phyloP scores from a whole-genome alignment of 192 early-diverging fungal species.

The Jimgerdemannia lactiflua region DNA sequence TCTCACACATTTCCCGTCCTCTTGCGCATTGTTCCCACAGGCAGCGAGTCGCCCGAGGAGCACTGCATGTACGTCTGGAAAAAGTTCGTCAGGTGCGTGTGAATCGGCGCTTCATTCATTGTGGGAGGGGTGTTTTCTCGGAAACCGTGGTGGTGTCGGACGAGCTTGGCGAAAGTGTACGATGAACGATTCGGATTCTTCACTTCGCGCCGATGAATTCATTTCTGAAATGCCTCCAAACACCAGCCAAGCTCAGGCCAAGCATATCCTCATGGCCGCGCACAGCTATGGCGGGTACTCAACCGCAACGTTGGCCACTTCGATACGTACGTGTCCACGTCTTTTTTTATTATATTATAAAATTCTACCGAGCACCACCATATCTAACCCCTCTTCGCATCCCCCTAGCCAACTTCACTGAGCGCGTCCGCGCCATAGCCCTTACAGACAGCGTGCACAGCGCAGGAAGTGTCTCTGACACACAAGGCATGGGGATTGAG shows the following conservation, averaged over 20 bases:
- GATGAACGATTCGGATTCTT: too few species aligned
- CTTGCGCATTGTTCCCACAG: not conserved
- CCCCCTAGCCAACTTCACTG: conserved; percentile 3
- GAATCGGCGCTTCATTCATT: too few species aligned
- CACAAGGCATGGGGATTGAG: not conserved
- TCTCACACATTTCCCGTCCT: not conserved
- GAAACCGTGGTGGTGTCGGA: too few species aligned
- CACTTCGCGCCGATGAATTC: not conserved
- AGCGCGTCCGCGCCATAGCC: conserved; percentile 8
- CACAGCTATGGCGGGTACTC: conserved; percentile 9
- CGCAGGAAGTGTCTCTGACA: conserved; percentile 6
- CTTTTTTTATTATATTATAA: too few species aligned
- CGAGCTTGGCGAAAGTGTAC: too few species aligned
- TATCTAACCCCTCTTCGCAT: not conserved
- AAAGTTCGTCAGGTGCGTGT: conserved; percentile 19
- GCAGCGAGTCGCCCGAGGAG: conserved; percentile 15
- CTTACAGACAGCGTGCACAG: conserved; percentile 11
- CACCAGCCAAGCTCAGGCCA: not conserved
- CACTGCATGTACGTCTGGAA: conserved; percentile 29
- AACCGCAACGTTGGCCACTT: conserved; percentile 1
- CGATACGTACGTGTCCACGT: conserved; percentile 1
- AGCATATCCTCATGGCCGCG: conserved; percentile 9
- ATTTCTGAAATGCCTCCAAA: not conserved
- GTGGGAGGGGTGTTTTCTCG: too few species aligned
- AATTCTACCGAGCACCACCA: too few species aligned